These are phyloP conservation scores for Lachancea mirantina DNA, from an alignment of 805 yeast species.

Conservation along the genomic window DNA sequence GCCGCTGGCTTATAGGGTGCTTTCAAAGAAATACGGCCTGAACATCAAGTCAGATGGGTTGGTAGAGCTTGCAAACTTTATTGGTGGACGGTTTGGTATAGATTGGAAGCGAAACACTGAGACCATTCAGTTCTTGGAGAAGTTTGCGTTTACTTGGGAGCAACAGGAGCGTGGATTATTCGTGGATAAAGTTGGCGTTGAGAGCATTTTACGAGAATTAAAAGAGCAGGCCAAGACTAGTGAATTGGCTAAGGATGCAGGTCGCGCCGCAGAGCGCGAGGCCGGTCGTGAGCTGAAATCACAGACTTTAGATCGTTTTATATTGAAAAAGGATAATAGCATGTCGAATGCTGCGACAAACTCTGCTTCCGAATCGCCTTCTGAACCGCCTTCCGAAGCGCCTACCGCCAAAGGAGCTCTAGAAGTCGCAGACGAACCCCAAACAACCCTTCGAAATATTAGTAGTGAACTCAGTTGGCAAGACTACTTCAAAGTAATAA, in stretches of 20 bases:
- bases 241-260: conserved; percentile 10
- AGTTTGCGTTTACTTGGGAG: conserved; percentile 77
- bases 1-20: conserved; percentile 83
- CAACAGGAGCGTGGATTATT: conserved; percentile 83
- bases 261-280: conserved; percentile 7
- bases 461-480: conserved; percentile 48
- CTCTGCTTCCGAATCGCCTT: neutral
- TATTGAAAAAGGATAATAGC: conserved; percentile 6
- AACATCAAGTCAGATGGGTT: conserved; percentile 85
- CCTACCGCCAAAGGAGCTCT: conserved; percentile 9
- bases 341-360: neutral
- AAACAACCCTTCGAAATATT: neutral
- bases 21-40: conserved; percentile 88
- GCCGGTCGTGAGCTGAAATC: conserved; percentile 1
- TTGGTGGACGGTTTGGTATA: conserved; percentile 72
- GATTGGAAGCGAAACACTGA: conserved; percentile 58
- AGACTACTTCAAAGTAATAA: conserved; percentile 61
- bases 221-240: conserved; percentile 27
- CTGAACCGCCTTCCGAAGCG: too few relatives aligned
- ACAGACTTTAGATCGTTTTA: conserved; percentile 13
- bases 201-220: conserved; percentile 56
- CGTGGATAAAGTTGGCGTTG: conserved; percentile 66
- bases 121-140: conserved; percentile 46
- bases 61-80: conserved; percentile 58
- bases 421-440: conserved; percentile 6